These are phyloP conservation scores for Diplodia scrobiculata DNA, from an alignment of 2,329 filamentous ascomycete species.

Conservation along the genomic window DNA sequence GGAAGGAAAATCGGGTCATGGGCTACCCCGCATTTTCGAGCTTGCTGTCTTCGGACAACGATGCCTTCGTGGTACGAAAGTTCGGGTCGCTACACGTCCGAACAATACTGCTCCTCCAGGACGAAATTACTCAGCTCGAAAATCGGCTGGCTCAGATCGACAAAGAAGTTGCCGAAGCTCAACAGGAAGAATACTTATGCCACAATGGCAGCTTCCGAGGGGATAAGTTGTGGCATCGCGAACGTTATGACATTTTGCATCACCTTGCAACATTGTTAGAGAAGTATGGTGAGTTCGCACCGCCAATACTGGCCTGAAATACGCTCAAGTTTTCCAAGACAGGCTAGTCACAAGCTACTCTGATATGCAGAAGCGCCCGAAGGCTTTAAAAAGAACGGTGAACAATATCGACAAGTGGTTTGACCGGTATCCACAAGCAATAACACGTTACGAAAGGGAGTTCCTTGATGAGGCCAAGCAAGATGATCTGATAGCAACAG, in stretches of 20 bases:
- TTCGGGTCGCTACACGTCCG: slow-evolving; percentile 4
- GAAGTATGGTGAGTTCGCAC: background rate
- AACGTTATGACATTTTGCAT: background rate
- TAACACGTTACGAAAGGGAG: background rate
- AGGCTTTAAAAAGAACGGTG: background rate
- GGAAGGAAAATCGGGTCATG: background rate
- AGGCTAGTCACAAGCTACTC: background rate
- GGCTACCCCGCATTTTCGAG: slow-evolving; percentile 7
- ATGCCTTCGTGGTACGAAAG: slow-evolving; percentile 3
- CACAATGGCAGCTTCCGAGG: slow-evolving; percentile 3
- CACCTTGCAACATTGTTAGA: background rate
- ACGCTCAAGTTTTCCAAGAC: background rate
- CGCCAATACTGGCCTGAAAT: too few relatives aligned
- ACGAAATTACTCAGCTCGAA: slow-evolving; percentile 6
- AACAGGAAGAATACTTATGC: background rate
- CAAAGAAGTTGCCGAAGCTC: background rate
- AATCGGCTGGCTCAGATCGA: background rate
- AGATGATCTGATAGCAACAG: background rate
- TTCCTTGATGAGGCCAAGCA: background rate
- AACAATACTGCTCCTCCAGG: slow-evolving; percentile 3
- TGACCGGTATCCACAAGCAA: background rate
- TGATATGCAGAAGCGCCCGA: background rate
- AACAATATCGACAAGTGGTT: background rate
- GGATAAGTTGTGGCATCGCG: too few relatives aligned
- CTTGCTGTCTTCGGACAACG: background rate